A percentile compares a stretch with the other conserved stretches of the same genome.
Evolutionary conservation across 495 filamentous ascomycete genomes (phyloP).

Genomic region (Hypomontagnella monticulosa): DNA sequence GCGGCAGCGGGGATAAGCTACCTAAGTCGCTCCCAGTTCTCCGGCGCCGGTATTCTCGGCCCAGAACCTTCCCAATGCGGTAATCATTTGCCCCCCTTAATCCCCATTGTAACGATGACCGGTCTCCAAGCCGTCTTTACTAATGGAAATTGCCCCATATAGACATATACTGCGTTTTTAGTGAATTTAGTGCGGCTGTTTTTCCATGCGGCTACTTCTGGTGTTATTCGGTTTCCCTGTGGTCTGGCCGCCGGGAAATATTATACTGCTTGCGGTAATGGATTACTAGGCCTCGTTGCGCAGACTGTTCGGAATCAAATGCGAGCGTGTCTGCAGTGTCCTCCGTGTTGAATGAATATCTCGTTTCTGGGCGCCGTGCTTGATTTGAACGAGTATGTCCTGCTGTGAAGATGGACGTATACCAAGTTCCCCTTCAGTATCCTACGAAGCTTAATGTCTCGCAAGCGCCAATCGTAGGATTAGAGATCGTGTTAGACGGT

Average conservation of each 20-base stretch:
- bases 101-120: not conserved
- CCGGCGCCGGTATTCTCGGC: slow-evolving; percentile 5
- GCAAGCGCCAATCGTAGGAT: slow-evolving; percentile 9
- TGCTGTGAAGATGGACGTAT: slow-evolving; percentile 13
- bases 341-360: not conserved
- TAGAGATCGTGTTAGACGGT: slow-evolving; percentile 4
- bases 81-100: slow-evolving; percentile 1
- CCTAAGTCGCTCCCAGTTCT: not conserved
- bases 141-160: slow-evolving; percentile 5
- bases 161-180: not conserved
- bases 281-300: not conserved
- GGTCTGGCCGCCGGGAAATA: not conserved
- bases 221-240: slow-evolving; percentile 6
- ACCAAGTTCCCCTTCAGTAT: slow-evolving; percentile 24
- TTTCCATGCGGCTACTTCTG: slow-evolving; percentile 9
- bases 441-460: slow-evolving; percentile 8
- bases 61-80: slow-evolving; percentile 8
- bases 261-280: not conserved
- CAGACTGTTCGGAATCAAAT: not conserved
- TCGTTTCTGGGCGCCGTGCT: slow-evolving; percentile 2
- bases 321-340: not conserved
- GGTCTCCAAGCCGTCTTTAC: not conserved
- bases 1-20: no score
- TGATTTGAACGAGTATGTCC: slow-evolving; percentile 4
- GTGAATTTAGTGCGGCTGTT: slow-evolving; percentile 1